phyloP scores from a whole-genome alignment of 208 protist species.

The Trypanosoma avium region DNA sequence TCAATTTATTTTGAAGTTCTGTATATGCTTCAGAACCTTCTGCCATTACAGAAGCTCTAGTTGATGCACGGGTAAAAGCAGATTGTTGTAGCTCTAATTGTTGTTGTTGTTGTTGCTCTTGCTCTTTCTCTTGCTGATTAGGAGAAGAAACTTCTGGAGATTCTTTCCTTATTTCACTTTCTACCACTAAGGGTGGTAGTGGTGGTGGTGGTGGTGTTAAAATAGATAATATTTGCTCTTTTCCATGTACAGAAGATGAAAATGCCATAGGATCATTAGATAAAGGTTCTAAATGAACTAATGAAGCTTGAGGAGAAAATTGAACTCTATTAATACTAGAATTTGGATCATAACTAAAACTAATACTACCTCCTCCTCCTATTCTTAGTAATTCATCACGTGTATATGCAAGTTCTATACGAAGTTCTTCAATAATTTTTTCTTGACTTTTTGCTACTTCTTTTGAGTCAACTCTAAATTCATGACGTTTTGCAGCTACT shows the following conservation, averaged over 20 bases:
- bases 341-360: too few species aligned
- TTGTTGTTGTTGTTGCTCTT: too few species aligned
- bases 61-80: background rate
- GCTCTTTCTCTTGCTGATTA: too few species aligned
- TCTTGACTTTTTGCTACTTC: conserved; percentile 66
- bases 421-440: conserved; percentile 72
- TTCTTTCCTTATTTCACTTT: background rate
- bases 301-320: background rate
- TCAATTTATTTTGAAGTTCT: conserved; percentile 55
- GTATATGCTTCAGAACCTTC: conserved; percentile 36
- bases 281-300: background rate
- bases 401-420: conserved; percentile 44
- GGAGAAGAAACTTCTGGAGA: background rate
- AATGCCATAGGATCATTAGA: background rate
- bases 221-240: background rate
- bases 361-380: too few species aligned
- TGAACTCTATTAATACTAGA: background rate
- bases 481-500: conserved; percentile 61
- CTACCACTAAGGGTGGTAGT: background rate
- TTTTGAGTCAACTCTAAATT: conserved; percentile 61
- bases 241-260: background rate
- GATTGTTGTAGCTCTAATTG: too few species aligned
- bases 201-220: too few species aligned
- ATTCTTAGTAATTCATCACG: conserved; percentile 37
- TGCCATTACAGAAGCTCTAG: conserved; percentile 2